Evolutionary conservation across 805 yeast species (phyloP), one percentile per base, ranked within the genome.

Genomic region (Pichia cephalocereana): DNA sequence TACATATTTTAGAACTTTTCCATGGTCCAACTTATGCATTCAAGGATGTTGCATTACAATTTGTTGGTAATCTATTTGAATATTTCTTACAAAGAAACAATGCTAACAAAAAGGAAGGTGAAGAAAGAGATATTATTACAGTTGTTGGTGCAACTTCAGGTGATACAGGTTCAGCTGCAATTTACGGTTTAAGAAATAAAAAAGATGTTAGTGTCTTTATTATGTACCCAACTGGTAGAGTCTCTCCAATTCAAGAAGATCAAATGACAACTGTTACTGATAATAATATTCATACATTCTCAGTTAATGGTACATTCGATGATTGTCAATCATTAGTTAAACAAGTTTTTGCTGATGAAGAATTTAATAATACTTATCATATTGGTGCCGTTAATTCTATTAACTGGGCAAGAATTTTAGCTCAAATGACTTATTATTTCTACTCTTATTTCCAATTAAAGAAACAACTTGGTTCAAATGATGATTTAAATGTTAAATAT

Each of bases 11-110:
- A 60, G 99, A 93, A 69, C 75, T 93, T 51, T 93, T 93, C 81
- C 99, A 93, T 64, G 99, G 99, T 37, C 99, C 99, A 54, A 93
- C 99, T 5, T 93, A 91, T 63, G 99, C 99, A 15, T 93, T 93
- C 75, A 93, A 93, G 69, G 99, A 93, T 66, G 99, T 93, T 54
- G 99, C 99, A 6, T 76, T 93, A 63, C 99, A 93, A 68, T 91
- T 93, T 67, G 95, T 93, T 44, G 99, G 99, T 58, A 93, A 93
- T 71, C 73, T 93, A 57, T 93, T 93, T 66, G 99, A 93, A 69
- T 93, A 77, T 69, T 93, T 93, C 69, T 72, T 93, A 59, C 71
- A 75, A 51, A 83, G 96, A 68, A 77, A 79, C 58, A 93, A 93
- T 62, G 68, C 71, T 8, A 64, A 61, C 44, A 73, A 76, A 54